Conservation (phyloP, 2,329 filamentous ascomycete species). For the Delphinella strobiligena region DNA sequence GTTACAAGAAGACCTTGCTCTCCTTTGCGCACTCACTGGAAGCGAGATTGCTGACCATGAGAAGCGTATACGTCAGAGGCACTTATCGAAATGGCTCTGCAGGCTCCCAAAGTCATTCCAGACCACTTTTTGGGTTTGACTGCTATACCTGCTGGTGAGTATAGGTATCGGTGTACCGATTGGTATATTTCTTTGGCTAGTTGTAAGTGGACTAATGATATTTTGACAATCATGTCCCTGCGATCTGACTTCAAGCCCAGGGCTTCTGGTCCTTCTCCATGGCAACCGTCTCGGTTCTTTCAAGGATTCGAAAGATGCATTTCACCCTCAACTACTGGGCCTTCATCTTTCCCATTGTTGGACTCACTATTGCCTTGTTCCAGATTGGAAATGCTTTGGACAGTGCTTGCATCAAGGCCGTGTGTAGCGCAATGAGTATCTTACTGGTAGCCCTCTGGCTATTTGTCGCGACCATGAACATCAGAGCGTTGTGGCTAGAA, state of each 20-base stretch:
- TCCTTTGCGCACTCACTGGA: not conserved
- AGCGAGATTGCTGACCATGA: constrained; percentile 13
- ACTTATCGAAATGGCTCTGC: constrained; percentile 34
- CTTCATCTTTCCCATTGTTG: constrained; percentile 55
- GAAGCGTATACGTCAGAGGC: constrained; percentile 35
- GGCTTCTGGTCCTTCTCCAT: constrained; percentile 41
- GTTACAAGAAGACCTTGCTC: constrained; percentile 6
- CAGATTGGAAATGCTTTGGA: constrained; percentile 41
- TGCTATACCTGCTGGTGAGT: constrained; percentile 22
- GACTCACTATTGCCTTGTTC: constrained; percentile 49
- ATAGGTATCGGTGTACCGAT: constrained; percentile 29
- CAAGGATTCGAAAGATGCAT: constrained; percentile 27
- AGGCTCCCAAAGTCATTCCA: constrained; percentile 25
- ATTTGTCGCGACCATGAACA: constrained; percentile 37
- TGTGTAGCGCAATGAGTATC: constrained; percentile 45
- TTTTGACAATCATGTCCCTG: no score
- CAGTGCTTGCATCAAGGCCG: constrained; percentile 40
- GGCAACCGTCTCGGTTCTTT: constrained; percentile 25
- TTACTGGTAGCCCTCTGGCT: constrained; percentile 44
- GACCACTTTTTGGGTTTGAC: constrained; percentile 21
- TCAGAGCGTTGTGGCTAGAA: constrained; percentile 39
- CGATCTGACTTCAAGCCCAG: no score
- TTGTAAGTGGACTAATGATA: no score
- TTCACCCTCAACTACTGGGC: constrained; percentile 49
- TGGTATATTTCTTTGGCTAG: constrained; percentile 35